A percentile compares a stretch with the other conserved stretches of the same genome.
These are phyloP conservation scores for Trichophyton rubrum DNA, from an alignment of 2,329 filamentous ascomycete genomes.

Conservation along the genomic window DNA sequence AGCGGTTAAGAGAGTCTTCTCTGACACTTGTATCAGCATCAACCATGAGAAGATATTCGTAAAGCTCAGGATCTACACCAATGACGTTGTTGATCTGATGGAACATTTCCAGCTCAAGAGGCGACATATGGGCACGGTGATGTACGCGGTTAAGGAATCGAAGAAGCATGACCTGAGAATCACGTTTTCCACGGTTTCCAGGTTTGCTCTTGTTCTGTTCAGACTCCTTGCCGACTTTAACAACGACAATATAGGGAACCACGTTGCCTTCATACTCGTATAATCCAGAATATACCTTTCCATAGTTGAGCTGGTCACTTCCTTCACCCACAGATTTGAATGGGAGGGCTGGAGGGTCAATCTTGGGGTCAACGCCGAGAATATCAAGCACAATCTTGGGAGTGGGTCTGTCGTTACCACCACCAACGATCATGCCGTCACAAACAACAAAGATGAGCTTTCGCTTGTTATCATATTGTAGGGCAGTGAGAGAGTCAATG, in stretches of 20 bases:
- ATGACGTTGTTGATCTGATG: conserved; percentile 99
- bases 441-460: conserved; percentile 95
- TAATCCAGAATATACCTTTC: conserved; percentile 94
- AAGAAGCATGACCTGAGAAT: conserved; percentile 91
- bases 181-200: conserved; percentile 95
- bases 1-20: conserved; percentile 81
- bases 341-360: conserved; percentile 83
- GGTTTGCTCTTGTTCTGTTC: conserved; percentile 85
- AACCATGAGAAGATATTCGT: conserved; percentile 94
- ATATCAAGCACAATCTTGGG: conserved; percentile 97
- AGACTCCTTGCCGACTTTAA: conserved; percentile 95
- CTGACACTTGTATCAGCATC: conserved; percentile 92
- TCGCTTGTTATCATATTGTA: conserved; percentile 96
- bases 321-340: conserved; percentile 88
- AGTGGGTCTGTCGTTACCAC: conserved; percentile 89
- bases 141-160: conserved; percentile 97
- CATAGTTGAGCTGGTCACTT: conserved; percentile 90
- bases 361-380: conserved; percentile 89
- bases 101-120: conserved; percentile 94
- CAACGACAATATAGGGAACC: conserved; percentile 87
- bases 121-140: conserved; percentile 85
- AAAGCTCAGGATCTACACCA: conserved; percentile 90
- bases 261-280: conserved; percentile 98
- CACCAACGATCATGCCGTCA: conserved; percentile 91
- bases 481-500: conserved; percentile 81